Percentiles rank a stretch among this genome's conserved stretches.
Conservation (phyloP, 2,329 filamentous ascomycete species). For the Neocatenulostroma microsporum region DNA sequence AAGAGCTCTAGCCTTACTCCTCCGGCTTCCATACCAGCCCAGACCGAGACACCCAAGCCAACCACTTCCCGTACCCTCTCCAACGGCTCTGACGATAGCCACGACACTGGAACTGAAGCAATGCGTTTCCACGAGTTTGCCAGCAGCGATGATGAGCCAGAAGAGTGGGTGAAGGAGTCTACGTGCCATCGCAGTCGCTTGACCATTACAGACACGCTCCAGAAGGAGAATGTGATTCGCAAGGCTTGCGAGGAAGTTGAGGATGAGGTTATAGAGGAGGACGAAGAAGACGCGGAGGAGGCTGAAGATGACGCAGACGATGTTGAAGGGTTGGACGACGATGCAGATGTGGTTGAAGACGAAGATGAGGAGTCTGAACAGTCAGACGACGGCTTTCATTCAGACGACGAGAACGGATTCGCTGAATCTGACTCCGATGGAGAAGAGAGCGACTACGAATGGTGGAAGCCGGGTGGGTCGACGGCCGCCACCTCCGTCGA, state of each 20-base stretch:
- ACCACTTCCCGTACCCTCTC: slow-evolving; percentile 25
- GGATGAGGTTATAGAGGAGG: slow-evolving; percentile 70
- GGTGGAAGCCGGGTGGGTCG: slow-evolving; percentile 56
- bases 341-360: slow-evolving; percentile 28
- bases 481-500: slow-evolving; percentile 50
- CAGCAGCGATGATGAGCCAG: slow-evolving; percentile 69
- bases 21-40: slow-evolving; percentile 9
- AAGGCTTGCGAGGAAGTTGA: slow-evolving; percentile 82
- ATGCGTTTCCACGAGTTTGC: slow-evolving; percentile 82
- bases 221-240: slow-evolving; percentile 82
- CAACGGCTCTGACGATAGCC: slow-evolving; percentile 22
- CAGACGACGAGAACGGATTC: slow-evolving; percentile 70
- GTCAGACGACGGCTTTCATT: slow-evolving; percentile 65
- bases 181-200: slow-evolving; percentile 60
- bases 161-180: slow-evolving; percentile 81
- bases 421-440: slow-evolving; percentile 62
- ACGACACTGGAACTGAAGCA: slow-evolving; percentile 48
- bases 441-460: slow-evolving; percentile 59
- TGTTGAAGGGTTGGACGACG: slow-evolving; percentile 34
- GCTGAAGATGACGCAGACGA: slow-evolving; percentile 41
- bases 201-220: slow-evolving; percentile 81
- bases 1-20: slow-evolving; percentile 27
- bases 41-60: slow-evolving; percentile 14
- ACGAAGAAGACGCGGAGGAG: slow-evolving; percentile 37
- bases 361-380: slow-evolving; percentile 23